phyloP scores from a whole-genome alignment of 1,139 yeast genomes.

The Trichomonascaceae sp. region DNA sequence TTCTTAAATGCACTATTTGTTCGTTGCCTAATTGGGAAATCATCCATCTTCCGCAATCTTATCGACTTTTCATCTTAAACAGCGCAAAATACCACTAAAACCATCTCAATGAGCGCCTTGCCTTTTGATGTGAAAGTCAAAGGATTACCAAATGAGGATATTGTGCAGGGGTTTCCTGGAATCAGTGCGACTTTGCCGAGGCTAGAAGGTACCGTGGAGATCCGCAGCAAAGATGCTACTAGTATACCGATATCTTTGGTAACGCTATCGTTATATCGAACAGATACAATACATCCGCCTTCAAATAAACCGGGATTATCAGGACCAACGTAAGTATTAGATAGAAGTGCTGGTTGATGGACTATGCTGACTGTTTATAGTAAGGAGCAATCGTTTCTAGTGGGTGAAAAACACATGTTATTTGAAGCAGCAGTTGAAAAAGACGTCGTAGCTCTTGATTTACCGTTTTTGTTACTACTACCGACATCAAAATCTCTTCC shows the following conservation, averaged over 20 bases:
- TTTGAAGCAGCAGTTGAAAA: constrained; percentile 25
- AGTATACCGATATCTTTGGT: constrained; percentile 28
- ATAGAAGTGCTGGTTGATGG: not conserved
- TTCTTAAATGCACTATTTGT: not conserved
- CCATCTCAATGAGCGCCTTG: constrained; percentile 10
- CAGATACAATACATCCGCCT: constrained; percentile 34
- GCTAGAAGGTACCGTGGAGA: constrained; percentile 35
- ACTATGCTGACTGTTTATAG: constrained; percentile 3
- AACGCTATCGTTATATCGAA: constrained; percentile 35
- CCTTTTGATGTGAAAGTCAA: constrained; percentile 32
- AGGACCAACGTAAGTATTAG: constrained; percentile 21
- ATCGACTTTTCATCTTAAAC: not conserved
- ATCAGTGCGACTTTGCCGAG: constrained; percentile 39
- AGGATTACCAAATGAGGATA: constrained; percentile 37
- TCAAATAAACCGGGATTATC: constrained; percentile 30
- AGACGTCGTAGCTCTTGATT: constrained; percentile 31
- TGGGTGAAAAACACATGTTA: constrained; percentile 29
- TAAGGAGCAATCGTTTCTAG: constrained; percentile 33
- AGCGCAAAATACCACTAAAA: not conserved
- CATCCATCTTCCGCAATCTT: not conserved
- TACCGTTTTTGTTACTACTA: constrained; percentile 34
- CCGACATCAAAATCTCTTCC: constrained; percentile 34
- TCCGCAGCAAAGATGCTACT: constrained; percentile 28
- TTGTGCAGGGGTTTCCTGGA: constrained; percentile 39
- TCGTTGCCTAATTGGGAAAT: constrained; percentile 4